phyloP scores from a whole-genome alignment of 2,329 filamentous ascomycete genomes.

The Trichoderma asperellum region DNA sequence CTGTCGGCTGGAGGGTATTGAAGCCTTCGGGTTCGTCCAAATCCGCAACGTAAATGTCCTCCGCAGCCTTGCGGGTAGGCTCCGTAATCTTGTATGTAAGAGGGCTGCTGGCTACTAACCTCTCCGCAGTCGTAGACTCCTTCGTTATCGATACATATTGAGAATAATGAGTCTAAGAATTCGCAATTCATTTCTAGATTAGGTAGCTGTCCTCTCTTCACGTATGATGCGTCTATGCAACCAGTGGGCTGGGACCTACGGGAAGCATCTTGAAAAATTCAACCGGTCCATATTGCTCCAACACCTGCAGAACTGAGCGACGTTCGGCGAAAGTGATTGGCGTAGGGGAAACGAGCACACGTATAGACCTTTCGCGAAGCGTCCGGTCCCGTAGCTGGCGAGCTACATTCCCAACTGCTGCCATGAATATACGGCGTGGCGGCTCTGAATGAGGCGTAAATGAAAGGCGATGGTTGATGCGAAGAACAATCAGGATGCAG shows the following conservation, averaged over 20 bases:
- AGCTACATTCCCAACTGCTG: slow-evolving; percentile 27
- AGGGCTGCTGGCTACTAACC: slow-evolving; percentile 51
- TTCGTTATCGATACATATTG: slow-evolving; percentile 57
- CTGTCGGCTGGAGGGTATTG: slow-evolving; percentile 22
- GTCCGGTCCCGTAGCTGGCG: slow-evolving; percentile 25
- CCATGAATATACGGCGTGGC: slow-evolving; percentile 25
- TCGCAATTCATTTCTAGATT: slow-evolving; percentile 24
- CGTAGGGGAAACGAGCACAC: slow-evolving; percentile 55
- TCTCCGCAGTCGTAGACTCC: slow-evolving; percentile 44
- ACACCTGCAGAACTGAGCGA: slow-evolving; percentile 56
- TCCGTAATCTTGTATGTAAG: slow-evolving; percentile 50
- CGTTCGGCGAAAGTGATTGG: slow-evolving; percentile 59
- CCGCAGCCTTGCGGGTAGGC: slow-evolving; percentile 34
- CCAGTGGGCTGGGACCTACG: slow-evolving; percentile 27
- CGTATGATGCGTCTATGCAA: not conserved
- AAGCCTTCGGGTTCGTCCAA: slow-evolving; percentile 34
- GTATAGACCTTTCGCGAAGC: slow-evolving; percentile 48
- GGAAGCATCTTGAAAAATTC: slow-evolving; percentile 54
- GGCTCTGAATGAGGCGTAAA: not conserved
- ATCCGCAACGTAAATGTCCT: slow-evolving; percentile 42
- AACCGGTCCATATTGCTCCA: slow-evolving; percentile 55
- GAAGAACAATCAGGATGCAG: slow-evolving; percentile 5
- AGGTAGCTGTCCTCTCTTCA: not conserved
- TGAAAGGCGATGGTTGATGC: not conserved
- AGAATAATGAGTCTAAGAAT: slow-evolving; percentile 48